phyloP scores from a whole-genome alignment of 129 eudicot genomes.

The Rutidosis leptorrhynchoides region DNA sequence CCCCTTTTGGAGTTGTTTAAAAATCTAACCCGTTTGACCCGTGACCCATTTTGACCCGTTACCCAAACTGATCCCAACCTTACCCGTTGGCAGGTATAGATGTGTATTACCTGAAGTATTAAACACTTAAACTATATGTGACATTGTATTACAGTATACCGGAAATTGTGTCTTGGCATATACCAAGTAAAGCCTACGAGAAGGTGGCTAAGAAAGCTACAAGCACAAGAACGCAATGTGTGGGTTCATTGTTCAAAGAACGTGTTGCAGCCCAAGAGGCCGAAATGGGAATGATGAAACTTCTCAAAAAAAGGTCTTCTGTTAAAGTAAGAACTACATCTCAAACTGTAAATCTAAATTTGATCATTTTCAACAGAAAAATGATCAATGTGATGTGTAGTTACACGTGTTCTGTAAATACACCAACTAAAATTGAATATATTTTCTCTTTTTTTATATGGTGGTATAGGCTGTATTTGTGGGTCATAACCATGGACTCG shows the following conservation, averaged over 20 bases:
- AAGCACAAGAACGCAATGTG: slow-evolving; percentile 31
- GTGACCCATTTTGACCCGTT: no score
- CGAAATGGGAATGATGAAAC: slow-evolving; percentile 87
- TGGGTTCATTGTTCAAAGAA: slow-evolving; percentile 79
- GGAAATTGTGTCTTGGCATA: slow-evolving; percentile 91
- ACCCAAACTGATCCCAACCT: no score
- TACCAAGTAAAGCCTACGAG: slow-evolving; percentile 78
- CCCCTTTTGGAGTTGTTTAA: no score
- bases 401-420: background rate
- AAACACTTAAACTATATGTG: slow-evolving; percentile 8
- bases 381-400: background rate
- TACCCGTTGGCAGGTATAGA: no score
- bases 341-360: background rate
- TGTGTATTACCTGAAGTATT: background rate
- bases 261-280: slow-evolving; percentile 79
- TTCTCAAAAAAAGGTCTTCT: slow-evolving; percentile 64
- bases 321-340: slow-evolving; percentile 52
- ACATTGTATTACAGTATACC: slow-evolving; percentile 52
- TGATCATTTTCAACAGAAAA: background rate
- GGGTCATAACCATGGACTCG: slow-evolving; percentile 97
- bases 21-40: no score
- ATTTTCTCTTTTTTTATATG: background rate
- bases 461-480: slow-evolving; percentile 84
- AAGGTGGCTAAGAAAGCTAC: slow-evolving; percentile 55
- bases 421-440: background rate